Base-by-base conservation (phyloP, 148 eudicot genomes). In the Spergularia marina region DNA sequence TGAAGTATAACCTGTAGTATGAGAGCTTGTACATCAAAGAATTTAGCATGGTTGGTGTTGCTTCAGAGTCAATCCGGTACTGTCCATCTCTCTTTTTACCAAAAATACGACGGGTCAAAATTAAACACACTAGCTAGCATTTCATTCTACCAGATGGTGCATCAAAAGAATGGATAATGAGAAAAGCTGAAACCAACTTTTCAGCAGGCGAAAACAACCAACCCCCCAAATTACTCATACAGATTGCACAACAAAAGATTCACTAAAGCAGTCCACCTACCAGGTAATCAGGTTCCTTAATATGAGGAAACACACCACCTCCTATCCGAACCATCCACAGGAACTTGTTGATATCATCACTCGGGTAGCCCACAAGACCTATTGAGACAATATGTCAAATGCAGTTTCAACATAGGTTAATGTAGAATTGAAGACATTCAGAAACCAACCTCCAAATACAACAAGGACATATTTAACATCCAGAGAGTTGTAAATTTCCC, bases 241-340 rank as follows among this genome's bases (percentile, higher is more conserved):
- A 44, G 41, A 61, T 6, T 41, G 52, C 58, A 0, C 36, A 17
- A 58, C 21, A 55, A 4, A 17, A 53, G 39, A 18, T 23, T 25
- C 58, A 39, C 68, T 53, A n/a, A 61, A 72, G 55, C 53, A 77
- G 25, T 36, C 7, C 14, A 72, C 89, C 70, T 78, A 95, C 97
- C 89, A 95, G 88, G 84, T 95, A 95, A 84, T 95, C 99, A 69
- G 97, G 96, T 80, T 95, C 99, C 85, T 89, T 95, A 77, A 95
- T 95, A 81, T 90, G 97, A 79, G 99, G 99, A 81, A 95, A 95
- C 41, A 83, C 99, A 65, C 99, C 99, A 20, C 99, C 99, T 76
- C 99, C 99, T 14, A 95, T 95, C 53, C 99, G 91, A 79, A 95
- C 97, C 97, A 95, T 95, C 98, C 98, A 95, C 39, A 95, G 79